Base-by-base conservation (phyloP, 1,139 yeast genomes). In the Lodderomyces elongisporus region DNA sequence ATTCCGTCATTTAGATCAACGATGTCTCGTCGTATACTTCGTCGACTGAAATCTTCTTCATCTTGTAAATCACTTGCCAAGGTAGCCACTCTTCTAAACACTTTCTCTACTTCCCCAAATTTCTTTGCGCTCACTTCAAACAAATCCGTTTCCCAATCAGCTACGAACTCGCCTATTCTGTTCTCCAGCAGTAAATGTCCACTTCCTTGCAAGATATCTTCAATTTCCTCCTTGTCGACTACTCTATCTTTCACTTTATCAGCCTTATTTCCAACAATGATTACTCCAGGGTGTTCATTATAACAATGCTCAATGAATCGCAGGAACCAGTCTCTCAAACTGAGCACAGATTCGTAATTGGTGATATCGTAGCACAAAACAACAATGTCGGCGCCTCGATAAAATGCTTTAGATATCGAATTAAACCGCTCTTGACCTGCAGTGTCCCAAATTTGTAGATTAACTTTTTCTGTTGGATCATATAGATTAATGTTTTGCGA, bases 341-440 rank as follows among this genome's bases (percentile, higher is more conserved):
- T 66, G 22, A 74, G 57, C 34, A 76, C 74, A 13, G 75, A 64
- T 46, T 71, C 77, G 39, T 75, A 71, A 47, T 67, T 70, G 35
- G 81, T 71, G 31, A 74, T 60, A 49, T 77, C 83, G 49, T 74
- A 77, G 17, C 75, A 75, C 24, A 77, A 49, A 3, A 77, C 63
- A 13, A 73, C 79, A 9, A 76, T 74, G 46, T 77, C 82, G 0
- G 81, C 66, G 5, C 83, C 83, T 25, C 83, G 52, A 48, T 75
- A 77, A 46, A 76, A 77, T 3, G 81, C 76, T 46, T 69, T 72
- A 4, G 77, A 68, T 24, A 77, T 69, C 27, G 79, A 71, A 45
- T 75, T 74, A 58, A 76, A 77, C 34, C 83, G 54, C 47, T 77
- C 83, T 49, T 77, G 83, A 3, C 83, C 83, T 0, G 83, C 83